Evolutionary conservation across 1,284 basidiomycete species (phyloP).

Genomic region (Puccinia triticina): DNA sequence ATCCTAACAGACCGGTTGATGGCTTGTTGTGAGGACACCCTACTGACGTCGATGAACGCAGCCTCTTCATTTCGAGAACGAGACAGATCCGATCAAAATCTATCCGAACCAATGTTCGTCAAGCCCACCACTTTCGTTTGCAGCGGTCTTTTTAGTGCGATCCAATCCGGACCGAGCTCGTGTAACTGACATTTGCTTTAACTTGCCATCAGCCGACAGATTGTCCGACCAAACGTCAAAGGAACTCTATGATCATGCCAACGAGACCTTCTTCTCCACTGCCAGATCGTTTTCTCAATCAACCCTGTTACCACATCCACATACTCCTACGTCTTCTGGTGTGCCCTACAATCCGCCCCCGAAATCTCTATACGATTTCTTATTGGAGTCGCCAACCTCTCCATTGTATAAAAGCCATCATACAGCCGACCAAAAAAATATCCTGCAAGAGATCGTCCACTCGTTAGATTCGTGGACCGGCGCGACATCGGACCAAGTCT

Average conservation of each 20-base stretch:
- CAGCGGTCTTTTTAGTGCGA: neutral
- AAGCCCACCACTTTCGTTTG: neutral
- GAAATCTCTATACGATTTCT: slow-evolving; percentile 31
- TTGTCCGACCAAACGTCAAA: slow-evolving; percentile 20
- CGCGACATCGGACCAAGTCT: slow-evolving; percentile 58
- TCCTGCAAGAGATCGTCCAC: slow-evolving; percentile 38
- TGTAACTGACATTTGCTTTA: neutral
- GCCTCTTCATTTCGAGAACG: slow-evolving; percentile 47
- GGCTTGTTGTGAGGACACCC: too few species aligned
- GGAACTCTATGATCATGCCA: slow-evolving; percentile 34
- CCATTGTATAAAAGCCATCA: slow-evolving; percentile 33
- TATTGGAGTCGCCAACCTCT: slow-evolving; percentile 26
- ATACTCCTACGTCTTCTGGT: neutral
- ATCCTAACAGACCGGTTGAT: too few species aligned
- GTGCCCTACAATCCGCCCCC: neutral
- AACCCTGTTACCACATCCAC: slow-evolving; percentile 3
- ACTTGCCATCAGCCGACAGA: slow-evolving; percentile 17
- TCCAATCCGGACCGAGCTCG: neutral
- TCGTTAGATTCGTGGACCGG: slow-evolving; percentile 56
- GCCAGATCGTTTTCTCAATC: slow-evolving; percentile 36
- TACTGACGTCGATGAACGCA: neutral
- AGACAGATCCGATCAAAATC: slow-evolving; percentile 35
- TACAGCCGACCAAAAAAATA: neutral
- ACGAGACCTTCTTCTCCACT: slow-evolving; percentile 38
- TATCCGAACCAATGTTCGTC: slow-evolving; percentile 36